Evolutionary conservation across 2,329 filamentous ascomycete genomes (phyloP).

Genomic region (Colletotrichum sp.): DNA sequence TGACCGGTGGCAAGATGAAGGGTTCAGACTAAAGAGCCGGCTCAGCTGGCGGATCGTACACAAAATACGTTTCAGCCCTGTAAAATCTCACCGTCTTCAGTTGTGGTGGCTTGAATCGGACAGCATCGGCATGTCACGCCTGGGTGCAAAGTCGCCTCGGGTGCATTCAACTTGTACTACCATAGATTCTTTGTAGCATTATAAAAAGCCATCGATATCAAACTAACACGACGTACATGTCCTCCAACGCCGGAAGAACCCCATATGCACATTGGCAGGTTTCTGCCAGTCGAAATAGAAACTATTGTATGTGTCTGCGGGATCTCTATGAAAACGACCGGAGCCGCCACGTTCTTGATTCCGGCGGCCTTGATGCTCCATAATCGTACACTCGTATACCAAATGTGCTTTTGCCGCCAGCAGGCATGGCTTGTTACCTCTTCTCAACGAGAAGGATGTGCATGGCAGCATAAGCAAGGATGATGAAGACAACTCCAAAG

Average conservation of each 20-base stretch:
- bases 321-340: conserved; percentile 14
- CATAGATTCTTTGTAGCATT: conserved; percentile 21
- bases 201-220: conserved; percentile 15
- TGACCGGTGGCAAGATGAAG: conserved; percentile 64
- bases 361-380: not conserved
- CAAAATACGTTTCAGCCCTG: not conserved
- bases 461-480: conserved; percentile 91
- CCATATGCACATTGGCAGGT: conserved; percentile 15
- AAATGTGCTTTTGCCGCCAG: not conserved
- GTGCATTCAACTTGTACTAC: conserved; percentile 13
- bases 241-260: conserved; percentile 3
- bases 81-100: not conserved
- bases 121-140: not conserved
- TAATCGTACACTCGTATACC: conserved; percentile 18
- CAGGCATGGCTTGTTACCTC: conserved; percentile 53
- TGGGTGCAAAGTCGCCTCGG: not conserved
- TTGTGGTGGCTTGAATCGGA: not conserved
- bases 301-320: conserved; percentile 3
- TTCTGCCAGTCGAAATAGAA: conserved; percentile 3
- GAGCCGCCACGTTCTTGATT: not conserved
- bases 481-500: conserved; percentile 82
- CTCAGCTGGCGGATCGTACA: not conserved
- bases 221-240: not conserved
- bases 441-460: conserved; percentile 92
- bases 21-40: not conserved